Evolutionary conservation across 139 green algal species (phyloP).

Genomic region (Klebsormidium nitens): DNA sequence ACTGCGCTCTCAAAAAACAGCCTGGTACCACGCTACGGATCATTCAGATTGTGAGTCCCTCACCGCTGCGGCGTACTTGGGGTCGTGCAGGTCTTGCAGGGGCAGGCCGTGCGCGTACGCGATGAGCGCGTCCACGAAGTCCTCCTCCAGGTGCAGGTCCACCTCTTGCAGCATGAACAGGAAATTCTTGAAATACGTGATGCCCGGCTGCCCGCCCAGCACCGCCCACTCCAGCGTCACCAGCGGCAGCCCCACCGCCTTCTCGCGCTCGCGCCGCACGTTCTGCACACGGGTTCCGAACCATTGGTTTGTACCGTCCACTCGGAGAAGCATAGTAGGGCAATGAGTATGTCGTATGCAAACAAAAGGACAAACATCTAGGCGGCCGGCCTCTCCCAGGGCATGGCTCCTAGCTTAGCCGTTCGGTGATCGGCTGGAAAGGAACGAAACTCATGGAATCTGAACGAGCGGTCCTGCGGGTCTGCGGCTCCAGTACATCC

Average conservation of each 20-base stretch:
- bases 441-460: not conserved
- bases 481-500: not conserved
- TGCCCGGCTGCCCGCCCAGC: constrained; percentile 41
- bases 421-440: not conserved
- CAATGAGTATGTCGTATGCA: not conserved
- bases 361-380: not conserved
- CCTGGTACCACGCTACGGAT: too few relatives aligned
- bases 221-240: constrained; percentile 10
- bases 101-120: constrained; percentile 23
- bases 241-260: constrained; percentile 7
- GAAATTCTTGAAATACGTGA: constrained; percentile 43
- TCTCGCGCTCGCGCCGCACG: not conserved
- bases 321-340: not conserved
- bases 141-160: constrained; percentile 56
- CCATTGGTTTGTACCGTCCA: too few relatives aligned
- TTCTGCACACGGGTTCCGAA: not conserved
- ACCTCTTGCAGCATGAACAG: constrained; percentile 46
- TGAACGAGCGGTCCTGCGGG: not conserved
- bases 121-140: constrained; percentile 50
- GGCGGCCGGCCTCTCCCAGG: not conserved
- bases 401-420: not conserved
- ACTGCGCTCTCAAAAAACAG: too few relatives aligned
- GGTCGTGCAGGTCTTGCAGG: constrained; percentile 34
- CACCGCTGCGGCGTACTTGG: not conserved
- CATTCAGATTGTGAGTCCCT: too few relatives aligned